phyloP scores from a whole-genome alignment of 768 basidiomycete species.

The Naganishia antarctica region DNA sequence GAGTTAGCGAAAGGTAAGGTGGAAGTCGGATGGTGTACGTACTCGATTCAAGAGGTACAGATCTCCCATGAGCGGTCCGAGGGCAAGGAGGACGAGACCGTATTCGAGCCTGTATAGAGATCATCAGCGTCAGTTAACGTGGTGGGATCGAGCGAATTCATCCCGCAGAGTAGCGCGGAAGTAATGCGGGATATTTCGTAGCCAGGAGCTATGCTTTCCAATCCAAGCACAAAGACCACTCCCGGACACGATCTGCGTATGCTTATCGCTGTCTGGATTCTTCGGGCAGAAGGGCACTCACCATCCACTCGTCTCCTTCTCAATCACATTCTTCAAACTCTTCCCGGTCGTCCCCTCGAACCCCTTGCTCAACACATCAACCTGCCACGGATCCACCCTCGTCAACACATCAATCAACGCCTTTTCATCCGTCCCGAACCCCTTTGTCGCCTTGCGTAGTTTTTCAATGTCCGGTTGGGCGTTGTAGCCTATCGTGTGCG shows the following conservation, averaged over 20 bases:
- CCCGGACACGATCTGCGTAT: no score
- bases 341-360: constrained; percentile 46
- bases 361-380: constrained; percentile 43
- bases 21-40: not conserved
- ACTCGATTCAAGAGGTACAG: constrained; percentile 41
- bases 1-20: not conserved
- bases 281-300: no score
- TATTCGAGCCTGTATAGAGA: constrained; percentile 35
- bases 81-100: constrained; percentile 43
- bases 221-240: no score
- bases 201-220: not conserved
- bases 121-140: not conserved
- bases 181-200: no score
- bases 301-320: constrained; percentile 49
- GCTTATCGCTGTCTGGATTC: no score
- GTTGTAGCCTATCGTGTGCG: constrained; percentile 39
- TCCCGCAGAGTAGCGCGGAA: no score
- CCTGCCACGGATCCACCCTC: constrained; percentile 45
- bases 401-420: constrained; percentile 43
- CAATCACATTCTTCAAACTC: constrained; percentile 41
- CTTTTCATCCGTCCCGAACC: constrained; percentile 44
- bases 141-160: no score
- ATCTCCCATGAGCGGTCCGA: constrained; percentile 48
- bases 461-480: constrained; percentile 47
- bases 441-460: constrained; percentile 51